Conservation (phyloP, 1,284 basidiomycete species). For the Caloboletus inedulis region DNA sequence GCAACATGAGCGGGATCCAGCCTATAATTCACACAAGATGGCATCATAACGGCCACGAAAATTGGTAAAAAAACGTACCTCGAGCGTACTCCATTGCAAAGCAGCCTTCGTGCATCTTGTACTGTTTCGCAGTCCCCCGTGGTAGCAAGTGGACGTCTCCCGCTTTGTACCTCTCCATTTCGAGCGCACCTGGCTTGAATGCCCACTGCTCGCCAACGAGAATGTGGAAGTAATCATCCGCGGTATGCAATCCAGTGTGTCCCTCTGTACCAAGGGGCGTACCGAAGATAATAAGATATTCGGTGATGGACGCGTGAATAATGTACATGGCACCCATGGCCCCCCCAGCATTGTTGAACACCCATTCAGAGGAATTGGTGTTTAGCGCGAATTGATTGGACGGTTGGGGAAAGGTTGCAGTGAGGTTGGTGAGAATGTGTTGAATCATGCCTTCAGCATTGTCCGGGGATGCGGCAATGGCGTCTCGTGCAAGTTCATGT, state of each 20-base stretch:
- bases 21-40: conserved; percentile 41
- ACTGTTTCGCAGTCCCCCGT: conserved; percentile 89
- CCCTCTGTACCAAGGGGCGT: conserved; percentile 96
- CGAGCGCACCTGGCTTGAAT: conserved; percentile 75
- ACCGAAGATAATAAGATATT: conserved; percentile 95
- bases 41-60: conserved; percentile 1
- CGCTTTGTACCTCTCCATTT: conserved; percentile 80
- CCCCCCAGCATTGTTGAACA: conserved; percentile 97
- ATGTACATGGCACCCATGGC: conserved; percentile 99
- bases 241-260: conserved; percentile 90
- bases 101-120: conserved; percentile 94
- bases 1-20: conserved; percentile 90
- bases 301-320: conserved; percentile 91
- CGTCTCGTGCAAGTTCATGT: conserved; percentile 67
- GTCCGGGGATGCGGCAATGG: conserved; percentile 60
- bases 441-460: conserved; percentile 69
- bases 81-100: conserved; percentile 94
- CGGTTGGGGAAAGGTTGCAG: conserved; percentile 54
- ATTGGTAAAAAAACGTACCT: conserved; percentile 49
- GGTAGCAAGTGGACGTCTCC: conserved; percentile 84
- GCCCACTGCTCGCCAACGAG: conserved; percentile 92
- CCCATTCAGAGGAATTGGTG: conserved; percentile 77
- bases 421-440: conserved; percentile 76
- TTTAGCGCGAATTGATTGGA: conserved; percentile 54
- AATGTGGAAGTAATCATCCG: conserved; percentile 98